phyloP scores from a whole-genome alignment of 805 yeast species.

The Debaryomyces maramus region DNA sequence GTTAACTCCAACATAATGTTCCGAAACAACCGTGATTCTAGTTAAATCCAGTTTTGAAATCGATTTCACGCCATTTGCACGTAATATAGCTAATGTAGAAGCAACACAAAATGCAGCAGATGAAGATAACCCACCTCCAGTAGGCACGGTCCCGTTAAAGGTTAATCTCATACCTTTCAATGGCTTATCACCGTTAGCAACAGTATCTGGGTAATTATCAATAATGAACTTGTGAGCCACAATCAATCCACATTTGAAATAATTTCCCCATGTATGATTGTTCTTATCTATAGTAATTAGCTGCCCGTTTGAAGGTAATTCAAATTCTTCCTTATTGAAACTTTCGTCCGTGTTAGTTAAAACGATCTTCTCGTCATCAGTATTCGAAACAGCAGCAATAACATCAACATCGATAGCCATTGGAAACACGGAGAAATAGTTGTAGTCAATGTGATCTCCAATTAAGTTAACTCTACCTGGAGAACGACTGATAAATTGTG shows the following conservation, averaged over 20 bases:
- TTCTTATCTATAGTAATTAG: constrained; percentile 48
- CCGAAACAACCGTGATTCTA: constrained; percentile 60
- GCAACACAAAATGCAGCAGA: constrained; percentile 73
- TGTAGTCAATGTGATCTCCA: constrained; percentile 76
- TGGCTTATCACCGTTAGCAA: constrained; percentile 16
- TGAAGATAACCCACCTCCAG: constrained; percentile 70
- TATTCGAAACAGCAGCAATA: constrained; percentile 48
- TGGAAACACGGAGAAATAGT: constrained; percentile 65
- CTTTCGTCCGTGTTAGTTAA: constrained; percentile 33
- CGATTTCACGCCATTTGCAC: constrained; percentile 46
- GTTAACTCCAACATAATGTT: constrained; percentile 71
- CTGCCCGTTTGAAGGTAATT: constrained; percentile 41
- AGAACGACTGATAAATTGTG: constrained; percentile 55
- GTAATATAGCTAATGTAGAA: constrained; percentile 56
- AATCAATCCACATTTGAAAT: constrained; percentile 62
- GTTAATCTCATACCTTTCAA: constrained; percentile 52
- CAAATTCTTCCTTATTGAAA: constrained; percentile 37
- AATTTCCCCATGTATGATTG: constrained; percentile 62
- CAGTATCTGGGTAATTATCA: constrained; percentile 29
- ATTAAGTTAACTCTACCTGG: constrained; percentile 79
- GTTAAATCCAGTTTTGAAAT: constrained; percentile 55
- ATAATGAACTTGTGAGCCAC: constrained; percentile 55
- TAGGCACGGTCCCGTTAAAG: constrained; percentile 66
- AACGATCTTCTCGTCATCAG: constrained; percentile 25
- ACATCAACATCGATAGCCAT: constrained; percentile 71